Evolutionary conservation across 805 yeast species (phyloP).

Genomic region (Saturnispora diversa): DNA sequence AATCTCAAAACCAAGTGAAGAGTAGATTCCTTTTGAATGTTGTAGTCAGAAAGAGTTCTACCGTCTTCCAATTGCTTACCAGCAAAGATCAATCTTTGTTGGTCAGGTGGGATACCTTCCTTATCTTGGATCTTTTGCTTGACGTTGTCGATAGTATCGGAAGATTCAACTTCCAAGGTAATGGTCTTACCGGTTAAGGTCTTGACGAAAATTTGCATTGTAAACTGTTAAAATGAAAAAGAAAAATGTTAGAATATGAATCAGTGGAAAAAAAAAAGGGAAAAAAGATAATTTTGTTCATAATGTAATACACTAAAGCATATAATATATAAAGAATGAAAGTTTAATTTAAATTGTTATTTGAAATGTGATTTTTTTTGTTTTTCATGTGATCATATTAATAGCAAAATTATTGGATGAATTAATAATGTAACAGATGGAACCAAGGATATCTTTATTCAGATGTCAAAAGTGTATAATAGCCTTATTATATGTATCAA

Average conservation of each 20-base stretch:
- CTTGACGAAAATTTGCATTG: constrained; percentile 96
- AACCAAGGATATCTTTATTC: too few relatives aligned
- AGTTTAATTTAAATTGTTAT: too few relatives aligned
- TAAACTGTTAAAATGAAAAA: constrained; percentile 19
- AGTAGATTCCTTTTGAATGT: constrained; percentile 86
- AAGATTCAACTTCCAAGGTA: constrained; percentile 77
- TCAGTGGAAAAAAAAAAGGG: neutral
- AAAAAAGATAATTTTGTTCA: neutral
- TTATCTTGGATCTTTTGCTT: constrained; percentile 93
- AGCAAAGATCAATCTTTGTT: constrained; percentile 90
- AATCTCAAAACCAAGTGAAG: constrained; percentile 57
- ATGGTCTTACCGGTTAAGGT: constrained; percentile 99
- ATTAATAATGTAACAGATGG: too few relatives aligned
- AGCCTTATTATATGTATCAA: neutral
- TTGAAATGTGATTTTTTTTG: too few relatives aligned
- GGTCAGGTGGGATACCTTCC: constrained; percentile 97
- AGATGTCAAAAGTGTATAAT: too few relatives aligned
- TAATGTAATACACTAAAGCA: too few relatives aligned
- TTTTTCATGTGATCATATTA: too few relatives aligned
- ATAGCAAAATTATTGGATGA: too few relatives aligned
- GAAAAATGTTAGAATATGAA: constrained; percentile 12
- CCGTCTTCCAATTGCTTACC: constrained; percentile 97
- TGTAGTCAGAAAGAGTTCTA: constrained; percentile 88
- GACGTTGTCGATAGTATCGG: constrained; percentile 92
- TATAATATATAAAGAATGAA: too few relatives aligned